These are phyloP conservation scores for Phytomonas sp. DNA, from an alignment of 208 protist species.

Conservation along the genomic window DNA sequence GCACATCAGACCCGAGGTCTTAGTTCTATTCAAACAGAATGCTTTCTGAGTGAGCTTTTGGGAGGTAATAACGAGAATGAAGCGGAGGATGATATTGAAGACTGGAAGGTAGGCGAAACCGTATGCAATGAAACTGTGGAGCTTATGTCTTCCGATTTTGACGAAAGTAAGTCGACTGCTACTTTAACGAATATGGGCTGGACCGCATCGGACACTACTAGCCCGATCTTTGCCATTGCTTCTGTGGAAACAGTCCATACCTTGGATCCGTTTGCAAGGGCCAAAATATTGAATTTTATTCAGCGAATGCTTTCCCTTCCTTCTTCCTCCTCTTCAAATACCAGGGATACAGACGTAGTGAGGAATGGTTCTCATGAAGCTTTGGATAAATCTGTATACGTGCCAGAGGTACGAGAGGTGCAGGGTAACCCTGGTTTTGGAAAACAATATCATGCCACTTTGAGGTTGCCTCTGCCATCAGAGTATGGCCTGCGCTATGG, in stretches of 20 bases:
- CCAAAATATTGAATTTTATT: conserved; percentile 67
- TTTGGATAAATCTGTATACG: conserved; percentile 1
- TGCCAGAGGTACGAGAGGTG: conserved; percentile 45
- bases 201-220: conserved; percentile 2
- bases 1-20: neutral
- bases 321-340: neutral
- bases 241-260: conserved; percentile 33
- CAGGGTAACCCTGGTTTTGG: conserved; percentile 17
- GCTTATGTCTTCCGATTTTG: neutral
- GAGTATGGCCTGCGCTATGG: conserved; percentile 64
- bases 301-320: conserved; percentile 11
- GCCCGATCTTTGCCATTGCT: neutral
- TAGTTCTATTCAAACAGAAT: neutral
- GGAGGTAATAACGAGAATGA: neutral
- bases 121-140: neutral
- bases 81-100: neutral
- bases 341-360: neutral
- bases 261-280: conserved; percentile 61
- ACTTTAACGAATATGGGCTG: conserved; percentile 9
- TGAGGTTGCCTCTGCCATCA: conserved; percentile 53
- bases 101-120: neutral
- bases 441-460: conserved; percentile 47
- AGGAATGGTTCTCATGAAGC: neutral
- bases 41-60: neutral
- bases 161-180: conserved; percentile 2